Evolutionary conservation across 331 rosid genomes (phyloP), one percentile per base, ranked within the genome.

Genomic region (Saraca asoca): DNA sequence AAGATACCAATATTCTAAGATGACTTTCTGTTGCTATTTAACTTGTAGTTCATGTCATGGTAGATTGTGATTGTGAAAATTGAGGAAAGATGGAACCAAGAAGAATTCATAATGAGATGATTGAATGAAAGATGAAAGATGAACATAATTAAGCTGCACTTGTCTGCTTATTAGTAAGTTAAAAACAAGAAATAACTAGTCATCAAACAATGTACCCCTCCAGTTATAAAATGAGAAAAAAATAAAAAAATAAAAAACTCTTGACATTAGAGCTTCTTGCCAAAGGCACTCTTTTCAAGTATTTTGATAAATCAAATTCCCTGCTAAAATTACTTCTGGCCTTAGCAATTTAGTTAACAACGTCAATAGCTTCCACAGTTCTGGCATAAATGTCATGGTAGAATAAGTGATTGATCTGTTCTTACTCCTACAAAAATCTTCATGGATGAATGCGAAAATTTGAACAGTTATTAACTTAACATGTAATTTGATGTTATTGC

Each of bases 381-480:
- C 10, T 5, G 53, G 53, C 53, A 48, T 48, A 15, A 9, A n/a
- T 45, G 11, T 49, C 35, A 63, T 54, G 24, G 20, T 54, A 44
- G 24, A 52, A 37, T 45, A 42, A 44, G 46, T 49, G 37, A 61
- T 62, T 66, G 18, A 16, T 58, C 61, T 18, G 35, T 34, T 44
- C 35, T 69, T 64, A 52, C 39, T 70, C 60, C 10, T 8, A 18
- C 58, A 7, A n/a, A 59, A 58, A 58, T 34, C 44, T 51, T 70
- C 4, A 20, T 18, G 66, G 53, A 45, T 51, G 58, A 49, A 54
- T 43, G 49, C 55, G 58, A 66, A 37, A 70, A 17, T 69, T 51
- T 54, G 58, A 29, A 61, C 34, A 24, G 3, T 24, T 24, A 24
- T 24, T 24, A 24, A 24, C 31, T 3, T 24, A 24, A 24, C 44